These are phyloP conservation scores for Candida broadrunensis DNA, from an alignment of 805 yeast genomes.

Conservation along the genomic window DNA sequence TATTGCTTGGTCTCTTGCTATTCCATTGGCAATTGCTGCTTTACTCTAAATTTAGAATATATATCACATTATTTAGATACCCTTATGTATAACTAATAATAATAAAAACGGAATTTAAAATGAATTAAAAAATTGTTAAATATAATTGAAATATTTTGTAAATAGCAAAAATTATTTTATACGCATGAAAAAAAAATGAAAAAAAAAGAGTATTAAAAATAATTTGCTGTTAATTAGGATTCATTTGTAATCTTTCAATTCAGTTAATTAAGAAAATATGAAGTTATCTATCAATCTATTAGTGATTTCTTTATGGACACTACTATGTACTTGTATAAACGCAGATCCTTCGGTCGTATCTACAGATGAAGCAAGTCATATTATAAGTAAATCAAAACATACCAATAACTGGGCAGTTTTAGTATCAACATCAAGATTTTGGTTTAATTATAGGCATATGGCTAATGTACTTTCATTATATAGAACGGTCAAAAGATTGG, in stretches of 20 bases:
- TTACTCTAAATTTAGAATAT: constrained; percentile 1
- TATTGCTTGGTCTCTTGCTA: not conserved
- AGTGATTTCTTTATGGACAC: not conserved
- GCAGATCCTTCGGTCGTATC: not conserved
- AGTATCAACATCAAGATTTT: constrained; percentile 92
- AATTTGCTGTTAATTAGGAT: no score
- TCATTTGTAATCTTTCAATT: no score
- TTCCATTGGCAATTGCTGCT: constrained; percentile 1
- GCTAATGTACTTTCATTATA: constrained; percentile 94
- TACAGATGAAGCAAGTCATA: constrained; percentile 18
- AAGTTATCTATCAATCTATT: not conserved
- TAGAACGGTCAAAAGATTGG: constrained; percentile 91
- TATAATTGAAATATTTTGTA: no score
- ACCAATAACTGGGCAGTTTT: constrained; percentile 80
- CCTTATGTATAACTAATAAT: no score
- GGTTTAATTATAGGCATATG: constrained; percentile 98
- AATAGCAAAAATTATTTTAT: no score
- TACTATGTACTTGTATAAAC: not conserved
- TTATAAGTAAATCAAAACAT: constrained; percentile 43
- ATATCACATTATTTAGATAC: no score
- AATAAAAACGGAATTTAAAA: no score
- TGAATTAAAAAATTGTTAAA: no score
- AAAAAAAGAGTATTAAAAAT: no score
- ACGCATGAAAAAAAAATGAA: no score
- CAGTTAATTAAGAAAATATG: no score